Percentiles rank a stretch among this genome's conserved stretches.
Evolutionary conservation across 1,284 basidiomycete species (phyloP).

Genomic region (Cutaneotrichosporon cutaneum): DNA sequence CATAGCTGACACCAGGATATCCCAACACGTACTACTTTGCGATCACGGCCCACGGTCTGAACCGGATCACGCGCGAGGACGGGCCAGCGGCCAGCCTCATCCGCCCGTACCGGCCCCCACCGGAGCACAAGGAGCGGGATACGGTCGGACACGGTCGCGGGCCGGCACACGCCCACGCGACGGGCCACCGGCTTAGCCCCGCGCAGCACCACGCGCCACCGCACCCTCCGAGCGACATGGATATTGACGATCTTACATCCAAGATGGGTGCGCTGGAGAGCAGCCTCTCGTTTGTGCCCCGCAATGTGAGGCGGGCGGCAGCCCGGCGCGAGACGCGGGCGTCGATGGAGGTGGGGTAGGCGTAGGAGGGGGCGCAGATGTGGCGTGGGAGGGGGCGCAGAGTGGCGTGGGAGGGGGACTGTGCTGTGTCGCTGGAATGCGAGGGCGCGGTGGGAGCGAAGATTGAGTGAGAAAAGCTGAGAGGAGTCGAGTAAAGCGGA

Average conservation of each 20-base stretch:
- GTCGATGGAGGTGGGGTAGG: background rate
- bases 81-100: constrained; percentile 42
- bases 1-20: constrained; percentile 54
- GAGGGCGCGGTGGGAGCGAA: too few species aligned
- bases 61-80: constrained; percentile 40
- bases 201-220: background rate
- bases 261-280: constrained; percentile 32
- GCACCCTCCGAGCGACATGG: constrained; percentile 31
- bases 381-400: background rate
- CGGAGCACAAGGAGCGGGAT: constrained; percentile 4
- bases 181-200: background rate
- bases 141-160: background rate
- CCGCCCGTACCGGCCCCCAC: constrained; percentile 28
- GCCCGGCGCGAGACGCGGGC: constrained; percentile 7
- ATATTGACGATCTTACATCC: constrained; percentile 28
- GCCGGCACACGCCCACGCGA: too few species aligned
- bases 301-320: constrained; percentile 14
- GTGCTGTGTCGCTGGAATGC: too few species aligned
- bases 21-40: constrained; percentile 85
- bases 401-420: background rate
- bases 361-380: background rate
- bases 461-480: too few species aligned
- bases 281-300: constrained; percentile 38
- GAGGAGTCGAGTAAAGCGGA: too few species aligned
- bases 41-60: constrained; percentile 75